Evolutionary conservation across 257 asterid genomes (phyloP), one percentile per base, ranked within the genome.

Genomic region (Capsicum pubescens): DNA sequence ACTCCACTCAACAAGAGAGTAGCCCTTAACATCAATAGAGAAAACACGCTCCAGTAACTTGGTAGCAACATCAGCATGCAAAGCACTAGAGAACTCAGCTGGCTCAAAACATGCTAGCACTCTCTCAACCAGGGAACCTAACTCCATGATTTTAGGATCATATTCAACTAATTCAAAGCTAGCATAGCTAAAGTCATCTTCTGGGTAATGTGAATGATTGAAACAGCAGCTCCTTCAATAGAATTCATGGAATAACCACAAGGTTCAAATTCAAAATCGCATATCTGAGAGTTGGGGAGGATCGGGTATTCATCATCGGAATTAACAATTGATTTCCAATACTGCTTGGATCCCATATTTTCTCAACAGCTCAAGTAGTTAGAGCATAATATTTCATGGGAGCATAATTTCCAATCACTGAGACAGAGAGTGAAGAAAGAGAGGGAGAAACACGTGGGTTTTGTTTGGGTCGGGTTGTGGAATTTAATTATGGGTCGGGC

Each of bases 201-300:
- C 98, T 0, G 98, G 1, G 98, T 94, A 48, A 94, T 90, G 70
- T 94, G 98, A 63, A 94, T 94, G 52, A 97, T 93, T 13, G 97
- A 93, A 3, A 93, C 39, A 0, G 98, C 97, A 67, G 82, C 81
- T 19, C 86, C 97, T 84, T 94, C 98, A 39, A 94, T 89, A 32
- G 98, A 92, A 82, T 94, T 94, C 98, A 94, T 94, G 50, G 98
- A 94, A 84, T 94, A 94, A 15, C 98, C 98, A 81, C 98, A 94
- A 0, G 98, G 98, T 32, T 93, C 98, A 79, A 94, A 94, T 88
- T 91, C 98, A 71, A 93, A 94, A 84, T 93, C 98, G 17, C 95
- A 94, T 21, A 93, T 91, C 0, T 86, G 86, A 7, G 96, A 94
- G 0, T 87, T 87, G 0, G 96, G 98, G 70, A 94, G 95, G 71